Evolutionary conservation across 352 stramenopile genomes (phyloP).

Genomic region (Phytopythium ostracodes): DNA sequence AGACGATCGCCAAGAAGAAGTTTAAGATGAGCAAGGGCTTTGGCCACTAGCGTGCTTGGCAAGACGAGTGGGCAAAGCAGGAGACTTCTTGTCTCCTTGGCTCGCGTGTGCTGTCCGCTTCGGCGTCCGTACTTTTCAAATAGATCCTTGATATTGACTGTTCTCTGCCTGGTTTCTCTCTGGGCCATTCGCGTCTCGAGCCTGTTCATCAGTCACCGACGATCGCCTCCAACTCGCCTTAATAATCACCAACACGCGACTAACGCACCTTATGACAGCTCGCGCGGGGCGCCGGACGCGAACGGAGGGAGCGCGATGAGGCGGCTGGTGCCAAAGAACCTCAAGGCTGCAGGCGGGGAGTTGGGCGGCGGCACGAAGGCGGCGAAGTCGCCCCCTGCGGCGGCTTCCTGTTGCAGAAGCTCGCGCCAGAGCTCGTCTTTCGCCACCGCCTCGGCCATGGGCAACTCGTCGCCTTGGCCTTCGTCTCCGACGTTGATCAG

Average conservation of each 20-base stretch:
- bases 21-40: slow-evolving; percentile 67
- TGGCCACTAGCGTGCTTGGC: slow-evolving; percentile 34
- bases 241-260: not conserved
- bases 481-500: slow-evolving; percentile 41
- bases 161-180: not conserved
- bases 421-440: slow-evolving; percentile 47
- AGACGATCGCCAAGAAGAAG: slow-evolving; percentile 87
- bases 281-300: slow-evolving; percentile 33
- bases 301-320: slow-evolving; percentile 46
- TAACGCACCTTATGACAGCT: slow-evolving; percentile 15
- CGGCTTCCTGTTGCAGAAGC: slow-evolving; percentile 33
- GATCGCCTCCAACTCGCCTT: too few species aligned
- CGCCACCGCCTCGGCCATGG: slow-evolving; percentile 23
- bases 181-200: not conserved
- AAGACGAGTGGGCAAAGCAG: not conserved
- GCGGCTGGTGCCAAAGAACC: slow-evolving; percentile 51
- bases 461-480: slow-evolving; percentile 22
- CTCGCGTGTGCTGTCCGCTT: not conserved
- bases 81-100: not conserved
- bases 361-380: slow-evolving; percentile 54
- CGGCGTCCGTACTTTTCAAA: slow-evolving; percentile 16
- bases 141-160: slow-evolving; percentile 22
- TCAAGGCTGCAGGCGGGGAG: slow-evolving; percentile 53
- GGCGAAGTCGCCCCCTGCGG: slow-evolving; percentile 25
- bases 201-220: not conserved